phyloP scores from a whole-genome alignment of 1,284 basidiomycete species.

The Cryptococcus amylolentus region DNA sequence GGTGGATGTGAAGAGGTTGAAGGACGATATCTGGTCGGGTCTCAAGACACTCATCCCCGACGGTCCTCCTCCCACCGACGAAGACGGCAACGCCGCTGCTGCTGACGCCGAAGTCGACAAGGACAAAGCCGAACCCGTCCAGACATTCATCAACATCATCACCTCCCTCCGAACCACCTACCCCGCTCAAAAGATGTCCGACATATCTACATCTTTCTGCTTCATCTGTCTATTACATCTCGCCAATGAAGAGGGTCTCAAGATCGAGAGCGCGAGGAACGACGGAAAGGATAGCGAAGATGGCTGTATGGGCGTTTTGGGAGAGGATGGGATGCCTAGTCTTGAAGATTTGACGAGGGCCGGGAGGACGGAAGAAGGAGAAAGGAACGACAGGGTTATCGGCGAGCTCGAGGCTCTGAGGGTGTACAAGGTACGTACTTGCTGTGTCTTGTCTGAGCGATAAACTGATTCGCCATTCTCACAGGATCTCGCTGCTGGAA shows the following conservation, averaged over 20 bases:
- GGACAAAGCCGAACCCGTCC: conserved; percentile 53
- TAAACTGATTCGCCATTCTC: not conserved
- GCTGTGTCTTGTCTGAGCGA: not conserved
- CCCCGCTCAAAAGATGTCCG: conserved; percentile 88
- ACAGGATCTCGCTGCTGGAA: conserved; percentile 42
- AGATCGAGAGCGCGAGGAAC: conserved; percentile 58
- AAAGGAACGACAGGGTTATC: conserved; percentile 39
- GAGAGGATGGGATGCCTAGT: conserved; percentile 10
- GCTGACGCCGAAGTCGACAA: conserved; percentile 41
- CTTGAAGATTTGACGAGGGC: too few species aligned
- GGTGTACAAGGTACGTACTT: conserved; percentile 42
- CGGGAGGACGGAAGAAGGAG: conserved; percentile 18
- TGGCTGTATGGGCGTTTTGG: conserved; percentile 33
- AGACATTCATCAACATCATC: conserved; percentile 80
- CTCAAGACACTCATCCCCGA: conserved; percentile 65
- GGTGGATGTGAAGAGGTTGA: conserved; percentile 93
- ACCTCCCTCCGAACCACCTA: conserved; percentile 75
- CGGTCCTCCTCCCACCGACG: not conserved
- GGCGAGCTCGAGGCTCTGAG: conserved; percentile 48
- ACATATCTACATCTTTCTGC: conserved; percentile 98
- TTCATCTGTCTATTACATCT: conserved; percentile 96
- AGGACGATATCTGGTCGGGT: conserved; percentile 96
- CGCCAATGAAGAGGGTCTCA: conserved; percentile 90
- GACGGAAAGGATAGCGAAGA: conserved; percentile 51
- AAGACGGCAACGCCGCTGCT: not conserved